Percentiles rank a stretch among this genome's conserved stretches.
Evolutionary conservation across 371 early-diverging fungal species (phyloP).

Genomic region (Lichtheimia ornata): DNA sequence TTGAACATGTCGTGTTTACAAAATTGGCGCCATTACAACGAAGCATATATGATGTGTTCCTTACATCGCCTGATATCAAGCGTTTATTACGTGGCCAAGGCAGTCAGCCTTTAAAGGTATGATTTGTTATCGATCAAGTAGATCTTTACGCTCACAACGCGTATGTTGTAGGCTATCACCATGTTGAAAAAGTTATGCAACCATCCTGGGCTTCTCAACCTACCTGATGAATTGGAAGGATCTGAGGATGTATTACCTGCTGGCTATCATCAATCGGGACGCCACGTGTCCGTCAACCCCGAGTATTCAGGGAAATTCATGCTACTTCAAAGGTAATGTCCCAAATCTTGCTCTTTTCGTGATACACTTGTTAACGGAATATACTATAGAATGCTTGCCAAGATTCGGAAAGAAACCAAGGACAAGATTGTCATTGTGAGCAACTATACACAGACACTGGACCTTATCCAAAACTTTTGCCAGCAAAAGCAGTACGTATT

Average conservation of each 20-base stretch:
- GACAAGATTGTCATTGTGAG: slow-evolving; percentile 97
- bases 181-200: slow-evolving; percentile 94
- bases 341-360: too few species aligned
- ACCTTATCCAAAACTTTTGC: slow-evolving; percentile 90
- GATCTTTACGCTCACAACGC: not conserved
- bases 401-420: slow-evolving; percentile 70
- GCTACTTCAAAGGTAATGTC: slow-evolving; percentile 68
- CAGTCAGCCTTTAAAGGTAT: slow-evolving; percentile 72
- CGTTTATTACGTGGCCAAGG: slow-evolving; percentile 61
- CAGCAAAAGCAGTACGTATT: slow-evolving; percentile 62
- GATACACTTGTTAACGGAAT: not conserved
- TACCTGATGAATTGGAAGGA: slow-evolving; percentile 70
- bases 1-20: slow-evolving; percentile 97
- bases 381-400: slow-evolving; percentile 56
- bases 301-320: slow-evolving; percentile 89
- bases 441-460: slow-evolving; percentile 97
- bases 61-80: slow-evolving; percentile 80
- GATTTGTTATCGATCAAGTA: not conserved
- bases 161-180: slow-evolving; percentile 70
- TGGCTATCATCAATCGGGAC: slow-evolving; percentile 33
- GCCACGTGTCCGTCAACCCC: slow-evolving; percentile 54
- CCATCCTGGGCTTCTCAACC: slow-evolving; percentile 82
- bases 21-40: slow-evolving; percentile 76
- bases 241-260: slow-evolving; percentile 62
- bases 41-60: slow-evolving; percentile 79